Percentiles rank a stretch among this genome's conserved stretches.
Evolutionary conservation across 495 filamentous ascomycete species (phyloP).

Genomic region (Saxispiralis lemnorum): DNA sequence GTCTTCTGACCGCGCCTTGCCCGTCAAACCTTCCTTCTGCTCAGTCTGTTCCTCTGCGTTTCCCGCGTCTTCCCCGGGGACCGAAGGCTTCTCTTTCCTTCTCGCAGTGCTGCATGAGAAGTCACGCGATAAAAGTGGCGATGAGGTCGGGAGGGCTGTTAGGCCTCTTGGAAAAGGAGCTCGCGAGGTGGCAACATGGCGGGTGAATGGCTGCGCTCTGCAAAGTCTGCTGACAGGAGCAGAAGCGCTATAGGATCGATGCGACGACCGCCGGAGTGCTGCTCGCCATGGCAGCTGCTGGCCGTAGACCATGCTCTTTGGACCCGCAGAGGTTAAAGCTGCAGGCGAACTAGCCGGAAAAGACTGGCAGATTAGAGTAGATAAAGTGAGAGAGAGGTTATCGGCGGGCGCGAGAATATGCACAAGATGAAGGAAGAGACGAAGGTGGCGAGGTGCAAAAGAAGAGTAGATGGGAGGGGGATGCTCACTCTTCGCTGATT

Average conservation of each 20-base stretch:
- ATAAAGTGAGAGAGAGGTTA: too few relatives aligned
- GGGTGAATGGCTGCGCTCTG: too few relatives aligned
- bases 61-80: constrained; percentile 11
- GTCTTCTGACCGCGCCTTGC: constrained; percentile 21
- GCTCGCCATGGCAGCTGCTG: constrained; percentile 34
- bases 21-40: constrained; percentile 32
- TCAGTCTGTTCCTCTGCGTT: constrained; percentile 32
- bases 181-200: too few relatives aligned
- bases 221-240: neutral
- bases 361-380: too few relatives aligned
- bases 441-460: too few relatives aligned
- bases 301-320: constrained; percentile 32
- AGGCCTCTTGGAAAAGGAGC: too few relatives aligned
- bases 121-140: constrained; percentile 14
- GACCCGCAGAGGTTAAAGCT: neutral
- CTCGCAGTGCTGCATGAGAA: constrained; percentile 23
- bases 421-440: too few relatives aligned
- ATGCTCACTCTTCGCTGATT: too few relatives aligned
- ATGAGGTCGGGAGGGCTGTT: neutral
- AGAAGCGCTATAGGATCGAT: constrained; percentile 6
- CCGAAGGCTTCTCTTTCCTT: constrained; percentile 24
- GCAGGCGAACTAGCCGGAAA: neutral
- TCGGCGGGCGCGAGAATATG: too few relatives aligned
- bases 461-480: too few relatives aligned
- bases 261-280: constrained; percentile 24